Percentiles rank a stretch among this genome's conserved stretches.
phyloP scores from a whole-genome alignment of 805 yeast genomes.

The Kodamaea kaohsiungensis region DNA sequence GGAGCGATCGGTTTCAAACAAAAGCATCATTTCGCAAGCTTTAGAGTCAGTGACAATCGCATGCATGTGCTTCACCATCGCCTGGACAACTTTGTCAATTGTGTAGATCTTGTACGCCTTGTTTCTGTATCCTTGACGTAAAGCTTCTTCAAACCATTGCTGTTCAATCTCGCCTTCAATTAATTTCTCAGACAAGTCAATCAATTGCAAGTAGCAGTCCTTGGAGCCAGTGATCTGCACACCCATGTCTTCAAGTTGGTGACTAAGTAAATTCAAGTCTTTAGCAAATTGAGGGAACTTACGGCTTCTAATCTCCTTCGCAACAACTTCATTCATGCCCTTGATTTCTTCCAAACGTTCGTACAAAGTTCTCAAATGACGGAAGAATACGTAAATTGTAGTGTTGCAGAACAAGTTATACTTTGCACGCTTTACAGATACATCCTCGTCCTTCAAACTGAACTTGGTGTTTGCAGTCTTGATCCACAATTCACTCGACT shows the following conservation, averaged over 20 bases:
- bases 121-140: constrained; percentile 93
- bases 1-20: constrained; percentile 81
- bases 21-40: constrained; percentile 74
- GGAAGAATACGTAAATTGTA: constrained; percentile 83
- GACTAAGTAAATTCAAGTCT: constrained; percentile 79
- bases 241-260: constrained; percentile 80
- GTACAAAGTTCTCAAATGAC: constrained; percentile 79
- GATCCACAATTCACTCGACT: constrained; percentile 45
- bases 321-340: constrained; percentile 63
- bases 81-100: constrained; percentile 85
- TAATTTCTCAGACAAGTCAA: constrained; percentile 68
- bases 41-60: constrained; percentile 75
- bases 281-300: constrained; percentile 75
- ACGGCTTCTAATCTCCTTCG: constrained; percentile 67
- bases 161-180: constrained; percentile 92
- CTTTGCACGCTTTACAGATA: constrained; percentile 46
- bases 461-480: constrained; percentile 32
- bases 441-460: constrained; percentile 26
- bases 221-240: constrained; percentile 62
- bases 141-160: constrained; percentile 91
- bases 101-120: constrained; percentile 92
- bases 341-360: constrained; percentile 81
- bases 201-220: constrained; percentile 76
- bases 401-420: constrained; percentile 87
- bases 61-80: constrained; percentile 76